Percentiles rank a stretch among this genome's conserved stretches.
These are phyloP conservation scores for Berkeleyomyces basicola DNA, from an alignment of 2,329 filamentous ascomycete genomes.

Conservation along the genomic window DNA sequence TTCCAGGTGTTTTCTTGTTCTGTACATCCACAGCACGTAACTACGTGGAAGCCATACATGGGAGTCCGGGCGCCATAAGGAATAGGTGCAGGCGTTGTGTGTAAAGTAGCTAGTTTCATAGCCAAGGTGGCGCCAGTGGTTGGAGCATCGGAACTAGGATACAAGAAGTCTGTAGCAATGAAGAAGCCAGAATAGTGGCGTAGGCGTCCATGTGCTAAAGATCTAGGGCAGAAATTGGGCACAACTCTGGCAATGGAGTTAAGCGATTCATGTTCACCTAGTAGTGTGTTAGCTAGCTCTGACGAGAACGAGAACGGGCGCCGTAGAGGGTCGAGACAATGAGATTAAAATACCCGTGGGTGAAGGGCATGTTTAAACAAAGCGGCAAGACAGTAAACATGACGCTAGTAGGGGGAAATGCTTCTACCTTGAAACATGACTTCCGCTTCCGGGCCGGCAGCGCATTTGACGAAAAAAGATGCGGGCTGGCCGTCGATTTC, in stretches of 20 bases:
- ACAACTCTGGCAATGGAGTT: conserved; percentile 62
- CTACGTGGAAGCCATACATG: conserved; percentile 67
- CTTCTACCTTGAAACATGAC: conserved; percentile 51
- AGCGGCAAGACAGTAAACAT: background rate
- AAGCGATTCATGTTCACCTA: conserved; percentile 68
- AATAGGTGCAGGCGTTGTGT: conserved; percentile 55
- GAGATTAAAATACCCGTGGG: background rate
- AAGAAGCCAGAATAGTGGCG: conserved; percentile 37
- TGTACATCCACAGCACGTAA: conserved; percentile 77
- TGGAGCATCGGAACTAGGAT: conserved; percentile 33
- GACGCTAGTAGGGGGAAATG: background rate
- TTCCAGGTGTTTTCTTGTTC: conserved; percentile 63
- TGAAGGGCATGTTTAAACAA: background rate
- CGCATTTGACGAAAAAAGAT: conserved; percentile 59
- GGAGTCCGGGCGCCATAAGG: conserved; percentile 39
- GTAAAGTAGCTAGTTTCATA: conserved; percentile 59
- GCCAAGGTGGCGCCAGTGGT: conserved; percentile 45
- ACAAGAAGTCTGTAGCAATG: conserved; percentile 64
- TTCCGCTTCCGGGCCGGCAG: conserved; percentile 38
- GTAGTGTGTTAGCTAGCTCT: background rate
- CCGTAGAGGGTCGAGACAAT: background rate
- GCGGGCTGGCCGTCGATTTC: conserved; percentile 31
- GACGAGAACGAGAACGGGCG: background rate
- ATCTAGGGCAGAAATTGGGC: conserved; percentile 58
- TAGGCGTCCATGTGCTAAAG: conserved; percentile 53